Evolutionary conservation across 2,329 filamentous ascomycete genomes (phyloP).

Genomic region (Tolypocladium endophyticum): DNA sequence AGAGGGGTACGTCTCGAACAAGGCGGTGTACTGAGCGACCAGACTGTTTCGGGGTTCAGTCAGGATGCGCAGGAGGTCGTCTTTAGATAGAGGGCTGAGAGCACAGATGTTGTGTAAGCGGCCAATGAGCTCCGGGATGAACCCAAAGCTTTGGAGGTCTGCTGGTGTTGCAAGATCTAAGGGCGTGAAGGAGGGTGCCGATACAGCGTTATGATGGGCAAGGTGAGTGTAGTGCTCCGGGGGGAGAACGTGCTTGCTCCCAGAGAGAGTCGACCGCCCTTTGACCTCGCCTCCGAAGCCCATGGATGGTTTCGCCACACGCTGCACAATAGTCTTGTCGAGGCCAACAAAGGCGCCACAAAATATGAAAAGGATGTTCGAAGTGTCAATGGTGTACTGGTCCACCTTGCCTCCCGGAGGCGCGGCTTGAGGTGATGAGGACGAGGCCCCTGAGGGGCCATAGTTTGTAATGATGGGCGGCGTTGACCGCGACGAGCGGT

Average conservation of each 20-base stretch:
- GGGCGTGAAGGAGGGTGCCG: slow-evolving; percentile 35
- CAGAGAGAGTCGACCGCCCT: slow-evolving; percentile 35
- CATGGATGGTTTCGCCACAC: slow-evolving; percentile 77
- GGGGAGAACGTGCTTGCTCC: slow-evolving; percentile 50
- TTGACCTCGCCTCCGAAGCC: slow-evolving; percentile 84
- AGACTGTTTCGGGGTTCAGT: slow-evolving; percentile 88
- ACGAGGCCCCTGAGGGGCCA: slow-evolving; percentile 29
- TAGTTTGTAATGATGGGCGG: slow-evolving; percentile 44
- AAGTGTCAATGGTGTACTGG: slow-evolving; percentile 73
- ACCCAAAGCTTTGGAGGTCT: slow-evolving; percentile 75
- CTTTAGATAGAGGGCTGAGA: slow-evolving; percentile 59
- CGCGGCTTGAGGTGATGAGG: slow-evolving; percentile 32
- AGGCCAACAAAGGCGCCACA: slow-evolving; percentile 91
- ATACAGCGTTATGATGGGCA: slow-evolving; percentile 37
- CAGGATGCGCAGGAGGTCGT: slow-evolving; percentile 71
- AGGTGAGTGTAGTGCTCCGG: slow-evolving; percentile 47
- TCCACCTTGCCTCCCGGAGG: slow-evolving; percentile 43
- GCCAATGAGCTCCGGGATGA: slow-evolving; percentile 94
- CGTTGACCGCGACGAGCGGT: slow-evolving; percentile 45
- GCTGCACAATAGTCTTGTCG: slow-evolving; percentile 75
- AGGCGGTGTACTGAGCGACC: slow-evolving; percentile 75
- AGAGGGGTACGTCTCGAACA: slow-evolving; percentile 72
- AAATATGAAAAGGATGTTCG: slow-evolving; percentile 95
- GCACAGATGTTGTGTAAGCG: slow-evolving; percentile 85
- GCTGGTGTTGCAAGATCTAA: slow-evolving; percentile 65